Percentiles rank a stretch among this genome's conserved stretches.
Conservation (phyloP, 1,284 basidiomycete genomes). For the Porodaedalea pini region DNA sequence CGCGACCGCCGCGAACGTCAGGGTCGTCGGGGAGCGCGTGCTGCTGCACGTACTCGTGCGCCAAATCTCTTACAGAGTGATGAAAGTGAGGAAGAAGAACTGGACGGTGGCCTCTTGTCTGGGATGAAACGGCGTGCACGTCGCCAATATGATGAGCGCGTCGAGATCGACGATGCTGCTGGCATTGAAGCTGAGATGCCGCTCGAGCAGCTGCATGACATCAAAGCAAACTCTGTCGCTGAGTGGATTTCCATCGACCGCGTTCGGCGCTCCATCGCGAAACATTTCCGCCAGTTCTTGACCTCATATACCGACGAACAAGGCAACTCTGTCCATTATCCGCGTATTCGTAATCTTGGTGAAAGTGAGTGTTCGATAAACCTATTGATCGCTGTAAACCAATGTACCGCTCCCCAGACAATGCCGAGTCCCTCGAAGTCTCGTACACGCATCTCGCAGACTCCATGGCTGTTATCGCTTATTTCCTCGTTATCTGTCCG, state of each 20-base stretch:
- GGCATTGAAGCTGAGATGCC: conserved; percentile 90
- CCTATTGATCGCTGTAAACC: conserved; percentile 11
- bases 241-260: conserved; percentile 96
- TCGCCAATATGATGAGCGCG: conserved; percentile 85
- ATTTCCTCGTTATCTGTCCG: conserved; percentile 95
- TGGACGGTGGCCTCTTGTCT: conserved; percentile 51
- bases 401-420: conserved; percentile 61
- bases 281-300: conserved; percentile 93
- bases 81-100: conserved; percentile 52
- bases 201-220: conserved; percentile 92
- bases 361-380: conserved; percentile 65
- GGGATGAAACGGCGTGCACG: conserved; percentile 78
- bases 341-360: conserved; percentile 89
- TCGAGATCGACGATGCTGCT: conserved; percentile 81
- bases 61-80: conserved; percentile 81
- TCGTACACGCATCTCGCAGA: conserved; percentile 90
- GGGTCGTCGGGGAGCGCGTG: conserved; percentile 62
- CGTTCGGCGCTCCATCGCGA: conserved; percentile 85
- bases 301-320: conserved; percentile 94
- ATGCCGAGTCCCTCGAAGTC: conserved; percentile 95
- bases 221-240: conserved; percentile 94
- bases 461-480: conserved; percentile 93
- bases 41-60: conserved; percentile 72
- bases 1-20: conserved; percentile 78
- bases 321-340: conserved; percentile 91